Evolutionary conservation across 192 early-diverging fungal species (phyloP), one percentile per base, ranked within the genome.

Genomic region (Backusella westeae): DNA sequence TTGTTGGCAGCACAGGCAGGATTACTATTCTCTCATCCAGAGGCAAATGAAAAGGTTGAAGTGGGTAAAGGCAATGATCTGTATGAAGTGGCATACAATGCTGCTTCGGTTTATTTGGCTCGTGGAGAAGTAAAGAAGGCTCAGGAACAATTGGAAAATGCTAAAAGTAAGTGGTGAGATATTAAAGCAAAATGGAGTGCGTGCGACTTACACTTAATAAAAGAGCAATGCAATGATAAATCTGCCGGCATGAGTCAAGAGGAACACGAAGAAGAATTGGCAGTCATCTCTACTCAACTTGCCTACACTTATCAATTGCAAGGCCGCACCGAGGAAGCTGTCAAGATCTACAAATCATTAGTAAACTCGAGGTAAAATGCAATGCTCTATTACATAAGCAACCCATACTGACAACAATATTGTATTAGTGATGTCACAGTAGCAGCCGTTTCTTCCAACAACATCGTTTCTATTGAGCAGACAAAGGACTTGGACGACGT

Each of bases 51-150:
- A 39, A 34, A 32, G 19, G 77, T 49, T 77, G 74, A 65, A 56
- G 49, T 83, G 14, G 66, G 68, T 26, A 77, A 85, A 68, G 79
- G 73, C 4, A 73, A 69, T 21, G 38, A 56, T 17, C 46, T 66
- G 1, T 94, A 92, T 77, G 93, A 94, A 73, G 77, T 91, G 21
- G 82, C 83, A 39, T 93, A 90, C 75, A 94, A 94, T 81, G 75
- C 82, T 9, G 93, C 91, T 5, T 92, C 90, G 80, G 74, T 80
- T 6, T 75, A 78, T 36, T 82, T 93, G 38, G 85, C 91, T 6
- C 69, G 82, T 65, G 86, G 87, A 12, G 80, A 93, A 9, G 81
- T 87, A 23, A 78, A 74, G 14, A 76, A 85, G 34, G 93, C 90
- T 7, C 82, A 86, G 19, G 75, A 82, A 69, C 72, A 87, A 26